These are phyloP conservation scores for Schizophyllum amplum DNA, from an alignment of 1,284 basidiomycete species.

Conservation along the genomic window DNA sequence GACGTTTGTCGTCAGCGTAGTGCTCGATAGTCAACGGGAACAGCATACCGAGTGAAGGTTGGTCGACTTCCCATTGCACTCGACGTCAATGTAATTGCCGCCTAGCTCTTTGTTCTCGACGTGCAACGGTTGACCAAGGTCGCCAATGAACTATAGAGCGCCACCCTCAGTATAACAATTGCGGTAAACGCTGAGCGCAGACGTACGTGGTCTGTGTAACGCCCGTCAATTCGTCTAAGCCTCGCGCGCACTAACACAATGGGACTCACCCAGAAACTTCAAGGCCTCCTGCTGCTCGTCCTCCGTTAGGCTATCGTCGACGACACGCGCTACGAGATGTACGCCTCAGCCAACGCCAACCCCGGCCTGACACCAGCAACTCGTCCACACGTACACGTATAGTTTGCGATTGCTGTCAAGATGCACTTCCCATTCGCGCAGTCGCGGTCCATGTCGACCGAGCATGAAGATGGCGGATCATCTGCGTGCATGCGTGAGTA, in stretches of 20 bases:
- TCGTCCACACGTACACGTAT: conserved; percentile 23
- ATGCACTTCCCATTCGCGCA: conserved; percentile 34
- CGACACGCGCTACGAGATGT: conserved; percentile 24
- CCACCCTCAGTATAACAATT: neutral
- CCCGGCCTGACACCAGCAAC: too few relatives aligned
- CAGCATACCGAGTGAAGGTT: conserved; percentile 42
- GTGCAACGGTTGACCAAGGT: conserved; percentile 44
- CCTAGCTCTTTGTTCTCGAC: conserved; percentile 34
- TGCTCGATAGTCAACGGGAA: neutral
- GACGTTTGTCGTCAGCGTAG: neutral
- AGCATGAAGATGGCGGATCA: conserved; percentile 39
- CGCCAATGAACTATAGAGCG: conserved; percentile 36
- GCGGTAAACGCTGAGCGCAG: neutral
- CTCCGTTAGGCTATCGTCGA: conserved; percentile 30
- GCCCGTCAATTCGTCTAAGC: neutral
- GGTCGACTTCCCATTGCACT: conserved; percentile 30
- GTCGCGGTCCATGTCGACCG: conserved; percentile 35
- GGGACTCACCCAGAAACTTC: conserved; percentile 33
- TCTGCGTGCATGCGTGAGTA: conserved; percentile 21
- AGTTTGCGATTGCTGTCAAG: conserved; percentile 29
- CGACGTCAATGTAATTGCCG: conserved; percentile 34
- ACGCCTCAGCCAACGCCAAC: too few relatives aligned
- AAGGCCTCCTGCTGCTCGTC: conserved; percentile 40
- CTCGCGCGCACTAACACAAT: neutral
- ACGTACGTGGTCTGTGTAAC: neutral